Evolutionary conservation across 768 basidiomycete species (phyloP), one percentile per base, ranked within the genome.

Genomic region (Collybia sordida): DNA sequence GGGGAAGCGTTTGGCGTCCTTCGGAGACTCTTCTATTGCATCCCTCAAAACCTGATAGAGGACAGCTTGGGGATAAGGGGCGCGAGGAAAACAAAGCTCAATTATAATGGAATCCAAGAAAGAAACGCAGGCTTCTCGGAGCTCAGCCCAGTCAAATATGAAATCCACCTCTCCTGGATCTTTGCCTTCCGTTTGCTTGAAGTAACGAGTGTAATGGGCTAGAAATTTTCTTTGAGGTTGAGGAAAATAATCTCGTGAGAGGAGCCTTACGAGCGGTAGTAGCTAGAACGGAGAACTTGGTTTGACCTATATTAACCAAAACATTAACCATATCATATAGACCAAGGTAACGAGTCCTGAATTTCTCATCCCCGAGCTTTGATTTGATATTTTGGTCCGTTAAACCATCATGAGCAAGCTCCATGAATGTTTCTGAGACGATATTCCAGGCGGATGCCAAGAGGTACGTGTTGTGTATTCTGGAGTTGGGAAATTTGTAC

Each of bases 41-140:
- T 92, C 88, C 45, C 77, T 79, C 22, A 93, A 73, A 22, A 89
- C 77, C 49, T 81, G 75, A 57, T 81, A 82, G 21, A 93, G 63
- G 37, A 91, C 72, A 44, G 77, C 73, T 61, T 79, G 81, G 4
- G 88, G 85, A 65, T 88, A 88, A 0, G 74, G 72, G 2, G 83
- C 83, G 41, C 73, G 70, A 4, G 91, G 90, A 54, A 93, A 85
- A 59, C 85, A 88, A 5, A 93, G 67, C 61, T 93, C 91, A 51
- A 93, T 80, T 53, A 93, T 79, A 50, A 92, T 87, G 0, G 88
- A 90, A 64, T 92, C 90, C 42, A 92, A 66, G 68, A 90, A 91
- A 3, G 91, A 93, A 57, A 78, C 76, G 57, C 86, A 82, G 18
- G 85, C 84, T 24, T 74, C 73, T 56, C 81, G 80, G 52, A 89